These are phyloP conservation scores for Alternaria solani DNA, from an alignment of 2,329 filamentous ascomycete species.

Conservation along the genomic window DNA sequence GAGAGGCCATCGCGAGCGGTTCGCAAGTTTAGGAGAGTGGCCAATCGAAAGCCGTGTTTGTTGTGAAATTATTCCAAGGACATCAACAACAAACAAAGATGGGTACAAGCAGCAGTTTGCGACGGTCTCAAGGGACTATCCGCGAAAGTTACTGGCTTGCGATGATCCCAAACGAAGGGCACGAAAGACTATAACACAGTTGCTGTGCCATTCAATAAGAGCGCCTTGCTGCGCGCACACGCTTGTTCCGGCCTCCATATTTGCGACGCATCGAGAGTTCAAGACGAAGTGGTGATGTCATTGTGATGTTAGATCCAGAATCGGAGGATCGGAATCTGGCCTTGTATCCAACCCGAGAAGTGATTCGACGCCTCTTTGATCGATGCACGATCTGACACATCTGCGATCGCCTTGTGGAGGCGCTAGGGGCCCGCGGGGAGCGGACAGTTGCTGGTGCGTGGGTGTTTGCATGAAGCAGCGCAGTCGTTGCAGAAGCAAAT, in stretches of 20 bases:
- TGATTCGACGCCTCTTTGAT: constrained; percentile 14
- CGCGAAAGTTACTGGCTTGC: constrained; percentile 6
- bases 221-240: constrained; percentile 11
- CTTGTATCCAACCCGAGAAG: constrained; percentile 23
- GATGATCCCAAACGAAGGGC: constrained; percentile 1
- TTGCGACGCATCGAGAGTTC: constrained; percentile 15
- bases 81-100: neutral
- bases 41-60: neutral
- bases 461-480: neutral
- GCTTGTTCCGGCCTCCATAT: constrained; percentile 17
- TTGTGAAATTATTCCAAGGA: neutral
- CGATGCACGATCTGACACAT: constrained; percentile 15
- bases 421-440: constrained; percentile 23
- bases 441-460: constrained; percentile 3
- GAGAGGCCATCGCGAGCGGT: constrained; percentile 33
- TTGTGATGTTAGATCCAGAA: constrained; percentile 8
- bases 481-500: constrained; percentile 1
- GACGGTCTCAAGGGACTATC: constrained; percentile 2
- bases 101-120: constrained; percentile 3
- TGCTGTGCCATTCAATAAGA: neutral
- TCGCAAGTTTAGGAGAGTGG: constrained; percentile 3
- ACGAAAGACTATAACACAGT: constrained; percentile 5
- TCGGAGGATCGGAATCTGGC: constrained; percentile 14
- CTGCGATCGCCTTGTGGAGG: constrained; percentile 3
- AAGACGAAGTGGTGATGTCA: constrained; percentile 34